These are phyloP conservation scores for Lolium perenne DNA, from an alignment of 176 grass and related monocot genomes.

Conservation along the genomic window DNA sequence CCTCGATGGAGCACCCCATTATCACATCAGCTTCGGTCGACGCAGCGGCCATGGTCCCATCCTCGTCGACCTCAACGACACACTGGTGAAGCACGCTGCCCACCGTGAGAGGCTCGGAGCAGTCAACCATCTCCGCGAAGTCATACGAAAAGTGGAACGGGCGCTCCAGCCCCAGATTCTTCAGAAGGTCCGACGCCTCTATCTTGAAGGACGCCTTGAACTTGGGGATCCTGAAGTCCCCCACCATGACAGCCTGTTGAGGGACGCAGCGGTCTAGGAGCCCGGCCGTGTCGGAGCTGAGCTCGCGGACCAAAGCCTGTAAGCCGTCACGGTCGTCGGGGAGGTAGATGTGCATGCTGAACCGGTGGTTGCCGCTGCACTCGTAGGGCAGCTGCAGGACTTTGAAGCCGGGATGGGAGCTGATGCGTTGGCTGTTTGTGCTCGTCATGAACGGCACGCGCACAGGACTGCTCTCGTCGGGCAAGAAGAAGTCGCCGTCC, in stretches of 20 bases:
- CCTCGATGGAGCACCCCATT: not conserved
- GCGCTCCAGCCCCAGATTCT: not conserved
- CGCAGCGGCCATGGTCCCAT: conserved; percentile 55
- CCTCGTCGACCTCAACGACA: conserved; percentile 45
- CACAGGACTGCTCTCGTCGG: not conserved
- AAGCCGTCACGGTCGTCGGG: not conserved
- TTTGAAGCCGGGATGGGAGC: conserved; percentile 19
- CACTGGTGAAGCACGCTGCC: not conserved
- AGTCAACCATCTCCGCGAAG: conserved; percentile 3
- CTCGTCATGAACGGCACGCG: conserved; percentile 11
- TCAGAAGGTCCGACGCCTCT: not conserved
- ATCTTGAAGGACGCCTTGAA: not conserved
- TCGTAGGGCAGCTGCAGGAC: conserved; percentile 13
- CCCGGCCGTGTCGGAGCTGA: not conserved
- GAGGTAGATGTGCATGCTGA: not conserved
- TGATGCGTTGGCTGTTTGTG: not conserved
- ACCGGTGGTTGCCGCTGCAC: not conserved
- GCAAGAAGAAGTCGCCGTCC: conserved; percentile 15
- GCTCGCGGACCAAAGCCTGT: not conserved
- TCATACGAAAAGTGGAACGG: not conserved
- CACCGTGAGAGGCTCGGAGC: not conserved
- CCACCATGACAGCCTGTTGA: not conserved
- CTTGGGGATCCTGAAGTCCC: conserved; percentile 5
- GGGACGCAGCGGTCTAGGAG: not conserved
- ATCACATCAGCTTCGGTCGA: not conserved